A percentile compares a stretch with the other conserved stretches of the same genome.
Evolutionary conservation across 441 rosid species (phyloP).

Genomic region (Croton setiger): DNA sequence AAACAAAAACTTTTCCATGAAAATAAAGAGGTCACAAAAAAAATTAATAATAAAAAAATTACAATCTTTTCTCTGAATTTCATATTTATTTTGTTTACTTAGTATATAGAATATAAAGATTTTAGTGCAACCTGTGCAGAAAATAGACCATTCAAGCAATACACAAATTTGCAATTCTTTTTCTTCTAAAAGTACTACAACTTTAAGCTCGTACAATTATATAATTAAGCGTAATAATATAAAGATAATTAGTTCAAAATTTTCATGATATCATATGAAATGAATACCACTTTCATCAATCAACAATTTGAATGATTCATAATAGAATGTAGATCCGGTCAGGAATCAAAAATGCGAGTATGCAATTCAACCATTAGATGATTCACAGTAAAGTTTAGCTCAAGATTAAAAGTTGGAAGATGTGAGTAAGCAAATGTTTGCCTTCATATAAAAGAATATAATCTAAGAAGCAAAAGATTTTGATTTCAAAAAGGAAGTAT

Average conservation of each 20-base stretch:
- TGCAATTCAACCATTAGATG: no score
- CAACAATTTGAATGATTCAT: neutral
- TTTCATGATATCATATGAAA: neutral
- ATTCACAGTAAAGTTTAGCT: no score
- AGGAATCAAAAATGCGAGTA: neutral
- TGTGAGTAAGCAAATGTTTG: no score
- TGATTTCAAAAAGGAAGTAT: conserved; percentile 19
- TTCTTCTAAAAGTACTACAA: conserved; percentile 77
- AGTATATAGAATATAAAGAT: conserved; percentile 87
- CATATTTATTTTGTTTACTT: conserved; percentile 80
- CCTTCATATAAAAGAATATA: neutral
- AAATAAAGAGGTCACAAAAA: neutral
- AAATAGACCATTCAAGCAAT: conserved; percentile 86
- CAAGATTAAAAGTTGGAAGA: no score
- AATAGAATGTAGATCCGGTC: neutral
- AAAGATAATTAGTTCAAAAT: conserved; percentile 7
- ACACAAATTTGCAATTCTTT: conserved; percentile 80
- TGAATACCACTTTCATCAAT: neutral
- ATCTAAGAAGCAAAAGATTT: neutral
- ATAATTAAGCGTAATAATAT: conserved; percentile 11
- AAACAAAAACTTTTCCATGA: neutral
- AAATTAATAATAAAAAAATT: conserved; percentile 1
- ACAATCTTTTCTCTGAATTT: conserved; percentile 87
- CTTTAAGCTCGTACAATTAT: conserved; percentile 82
- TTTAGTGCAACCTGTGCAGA: conserved; percentile 96